These are phyloP conservation scores for Populus alba DNA, from an alignment of 345 rosid genomes.

Conservation along the genomic window DNA sequence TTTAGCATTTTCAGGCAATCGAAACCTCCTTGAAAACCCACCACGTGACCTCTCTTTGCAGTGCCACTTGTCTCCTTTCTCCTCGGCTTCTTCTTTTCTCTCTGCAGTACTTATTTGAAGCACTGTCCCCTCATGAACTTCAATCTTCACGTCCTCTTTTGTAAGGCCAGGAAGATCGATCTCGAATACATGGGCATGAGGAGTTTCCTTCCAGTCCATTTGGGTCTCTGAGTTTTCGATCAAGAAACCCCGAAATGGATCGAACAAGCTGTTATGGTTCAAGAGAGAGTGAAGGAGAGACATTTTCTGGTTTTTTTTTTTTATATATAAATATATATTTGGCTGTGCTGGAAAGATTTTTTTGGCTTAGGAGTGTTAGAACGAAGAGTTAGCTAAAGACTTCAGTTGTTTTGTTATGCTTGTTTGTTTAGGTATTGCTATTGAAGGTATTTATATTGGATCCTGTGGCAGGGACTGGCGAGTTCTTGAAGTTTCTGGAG, in stretches of 20 bases:
- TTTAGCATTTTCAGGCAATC: constrained; percentile 32
- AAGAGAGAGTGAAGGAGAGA: constrained; percentile 7
- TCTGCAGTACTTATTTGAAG: constrained; percentile 23
- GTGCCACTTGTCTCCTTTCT: constrained; percentile 34
- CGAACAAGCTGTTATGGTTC: neutral
- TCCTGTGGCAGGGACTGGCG: no score
- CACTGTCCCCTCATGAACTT: constrained; percentile 21
- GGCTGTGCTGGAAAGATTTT: no score
- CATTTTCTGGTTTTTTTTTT: neutral
- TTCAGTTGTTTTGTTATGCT: no score
- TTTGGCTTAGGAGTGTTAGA: no score
- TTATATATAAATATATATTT: no score
- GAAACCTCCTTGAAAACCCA: constrained; percentile 27
- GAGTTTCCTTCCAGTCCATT: constrained; percentile 50
- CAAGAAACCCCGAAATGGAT: neutral
- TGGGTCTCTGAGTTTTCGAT: neutral
- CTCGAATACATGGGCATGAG: constrained; percentile 30
- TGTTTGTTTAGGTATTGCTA: no score
- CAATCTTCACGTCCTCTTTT: constrained; percentile 41
- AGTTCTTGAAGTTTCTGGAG: no score
- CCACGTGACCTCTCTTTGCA: constrained; percentile 32
- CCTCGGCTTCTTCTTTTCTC: constrained; percentile 19
- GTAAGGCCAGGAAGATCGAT: constrained; percentile 41
- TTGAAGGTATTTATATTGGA: no score
- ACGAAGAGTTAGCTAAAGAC: no score